Conservation (phyloP, 176 grass and related monocot genomes). For the Musa acuminata region DNA sequence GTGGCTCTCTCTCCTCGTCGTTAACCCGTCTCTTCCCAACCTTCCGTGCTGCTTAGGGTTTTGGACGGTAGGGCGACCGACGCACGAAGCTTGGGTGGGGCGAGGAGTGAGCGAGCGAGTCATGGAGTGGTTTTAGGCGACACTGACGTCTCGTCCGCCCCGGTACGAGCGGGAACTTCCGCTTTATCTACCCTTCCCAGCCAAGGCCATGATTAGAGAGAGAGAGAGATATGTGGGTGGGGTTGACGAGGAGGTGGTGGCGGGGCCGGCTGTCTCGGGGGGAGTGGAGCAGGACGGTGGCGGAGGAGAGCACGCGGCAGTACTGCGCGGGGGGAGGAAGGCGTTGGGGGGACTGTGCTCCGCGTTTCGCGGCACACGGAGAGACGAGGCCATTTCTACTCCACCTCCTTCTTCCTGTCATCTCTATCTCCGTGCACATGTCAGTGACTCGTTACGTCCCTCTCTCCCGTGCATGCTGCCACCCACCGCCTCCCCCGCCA, state of each 20-base stretch:
- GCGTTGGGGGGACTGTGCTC: not conserved
- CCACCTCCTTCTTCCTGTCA: not conserved
- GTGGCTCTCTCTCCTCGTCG: too few species aligned
- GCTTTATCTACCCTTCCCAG: not conserved
- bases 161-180: conserved; percentile 10
- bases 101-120: too few species aligned
- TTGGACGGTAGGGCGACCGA: too few species aligned
- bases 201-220: not conserved
- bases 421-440: not conserved
- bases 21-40: too few species aligned
- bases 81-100: too few species aligned
- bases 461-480: not conserved
- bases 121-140: too few species aligned
- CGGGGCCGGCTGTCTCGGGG: not conserved
- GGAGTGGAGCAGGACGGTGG: not conserved
- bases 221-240: not conserved
- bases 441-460: not conserved
- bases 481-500: too few species aligned
- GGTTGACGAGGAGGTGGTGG: not conserved
- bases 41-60: too few species aligned
- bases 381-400: conserved; percentile 6
- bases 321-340: not conserved
- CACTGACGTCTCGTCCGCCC: not conserved
- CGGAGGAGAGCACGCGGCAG: not conserved
- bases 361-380: conserved; percentile 7